These are phyloP conservation scores for Lachnellula subtilissima DNA, from an alignment of 2,329 filamentous ascomycete genomes.

Conservation along the genomic window DNA sequence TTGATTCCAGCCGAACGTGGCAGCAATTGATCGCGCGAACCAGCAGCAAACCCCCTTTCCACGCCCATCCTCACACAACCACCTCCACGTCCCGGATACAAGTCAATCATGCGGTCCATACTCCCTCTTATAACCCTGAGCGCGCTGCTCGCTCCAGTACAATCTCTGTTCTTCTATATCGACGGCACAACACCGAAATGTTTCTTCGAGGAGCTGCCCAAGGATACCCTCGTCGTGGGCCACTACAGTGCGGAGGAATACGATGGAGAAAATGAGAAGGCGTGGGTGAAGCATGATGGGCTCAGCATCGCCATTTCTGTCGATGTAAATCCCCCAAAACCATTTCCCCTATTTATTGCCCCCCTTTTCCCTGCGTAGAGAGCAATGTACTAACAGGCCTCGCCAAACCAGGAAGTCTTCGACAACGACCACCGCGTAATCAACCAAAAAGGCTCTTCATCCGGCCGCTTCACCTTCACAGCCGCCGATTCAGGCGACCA, in stretches of 20 bases:
- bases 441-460: constrained; percentile 69
- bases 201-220: constrained; percentile 97
- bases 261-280: constrained; percentile 61
- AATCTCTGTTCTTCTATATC: constrained; percentile 93
- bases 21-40: constrained; percentile 4
- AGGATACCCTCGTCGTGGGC: constrained; percentile 93
- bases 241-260: constrained; percentile 85
- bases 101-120: constrained; percentile 50
- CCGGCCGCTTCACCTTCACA: constrained; percentile 91
- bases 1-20: constrained; percentile 1
- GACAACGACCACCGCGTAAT: constrained; percentile 97
- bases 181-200: constrained; percentile 83
- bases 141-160: constrained; percentile 55
- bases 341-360: constrained; percentile 3
- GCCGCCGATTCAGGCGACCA: constrained; percentile 94
- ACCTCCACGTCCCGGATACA: constrained; percentile 1
- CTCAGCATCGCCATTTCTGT: constrained; percentile 87
- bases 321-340: constrained; percentile 48
- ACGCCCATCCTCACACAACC: constrained; percentile 1
- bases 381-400: too few species aligned
- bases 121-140: constrained; percentile 63
- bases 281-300: constrained; percentile 68
- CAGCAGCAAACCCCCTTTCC: constrained; percentile 2
- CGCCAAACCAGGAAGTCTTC: constrained; percentile 70
- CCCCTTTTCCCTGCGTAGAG: neutral